Conservation (phyloP, 192 early-diverging fungal genomes). For the Thamnidium elegans region DNA sequence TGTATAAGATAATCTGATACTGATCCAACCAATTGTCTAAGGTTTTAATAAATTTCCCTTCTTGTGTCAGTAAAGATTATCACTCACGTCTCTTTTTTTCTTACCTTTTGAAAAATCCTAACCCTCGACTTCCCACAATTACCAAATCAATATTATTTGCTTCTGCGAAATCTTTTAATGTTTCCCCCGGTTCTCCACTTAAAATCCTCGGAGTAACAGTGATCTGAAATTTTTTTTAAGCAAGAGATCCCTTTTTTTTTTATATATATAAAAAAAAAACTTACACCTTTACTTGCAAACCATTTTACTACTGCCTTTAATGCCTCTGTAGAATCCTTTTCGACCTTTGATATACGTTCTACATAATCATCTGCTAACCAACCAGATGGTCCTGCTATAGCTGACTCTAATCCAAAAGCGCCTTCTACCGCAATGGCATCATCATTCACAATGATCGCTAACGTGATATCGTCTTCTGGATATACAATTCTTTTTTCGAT, state of each 20-base stretch:
- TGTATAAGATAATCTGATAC: slow-evolving; percentile 25
- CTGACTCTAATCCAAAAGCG: slow-evolving; percentile 11
- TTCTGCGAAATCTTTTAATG: slow-evolving; percentile 20
- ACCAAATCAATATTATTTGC: slow-evolving; percentile 18
- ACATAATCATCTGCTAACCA: slow-evolving; percentile 20
- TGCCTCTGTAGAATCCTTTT: slow-evolving; percentile 20
- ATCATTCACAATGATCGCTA: slow-evolving; percentile 22
- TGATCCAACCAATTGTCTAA: slow-evolving; percentile 26
- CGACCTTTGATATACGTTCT: slow-evolving; percentile 19
- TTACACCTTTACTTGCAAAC: slow-evolving; percentile 23
- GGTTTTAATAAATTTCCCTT: not conserved
- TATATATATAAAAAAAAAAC: slow-evolving; percentile 5
- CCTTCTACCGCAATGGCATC: slow-evolving; percentile 26
- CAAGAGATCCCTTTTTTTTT: not conserved
- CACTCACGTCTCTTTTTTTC: not conserved
- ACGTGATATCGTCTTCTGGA: slow-evolving; percentile 15
- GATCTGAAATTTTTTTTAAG: not conserved
- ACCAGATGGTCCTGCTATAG: slow-evolving; percentile 12
- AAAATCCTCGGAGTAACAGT: slow-evolving; percentile 14
- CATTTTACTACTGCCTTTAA: slow-evolving; percentile 15
- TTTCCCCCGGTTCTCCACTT: slow-evolving; percentile 14
- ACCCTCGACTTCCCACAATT: slow-evolving; percentile 24
- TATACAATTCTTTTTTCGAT: slow-evolving; percentile 9
- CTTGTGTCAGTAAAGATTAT: not conserved
- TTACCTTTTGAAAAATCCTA: slow-evolving; percentile 28